Percentiles rank a stretch among this genome's conserved stretches.
These are phyloP conservation scores for Samsoniella hepiali DNA, from an alignment of 2,329 filamentous ascomycete genomes.

Conservation along the genomic window DNA sequence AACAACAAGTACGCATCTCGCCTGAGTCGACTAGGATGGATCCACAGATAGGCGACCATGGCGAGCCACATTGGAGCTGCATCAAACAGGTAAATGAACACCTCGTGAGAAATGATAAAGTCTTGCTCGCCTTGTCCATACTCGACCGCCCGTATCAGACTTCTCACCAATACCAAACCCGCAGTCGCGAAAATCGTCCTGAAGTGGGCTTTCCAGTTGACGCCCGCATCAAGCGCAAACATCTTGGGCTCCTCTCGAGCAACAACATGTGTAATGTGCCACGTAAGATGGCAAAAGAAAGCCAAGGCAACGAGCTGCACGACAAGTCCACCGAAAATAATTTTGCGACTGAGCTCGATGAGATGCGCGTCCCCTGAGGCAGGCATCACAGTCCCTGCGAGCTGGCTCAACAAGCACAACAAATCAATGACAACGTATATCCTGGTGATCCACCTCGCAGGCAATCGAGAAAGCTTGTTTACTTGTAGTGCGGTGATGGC, in stretches of 20 bases:
- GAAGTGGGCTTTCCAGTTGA: slow-evolving; percentile 30
- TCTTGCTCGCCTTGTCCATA: slow-evolving; percentile 33
- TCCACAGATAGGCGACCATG: slow-evolving; percentile 22
- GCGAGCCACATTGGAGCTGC: slow-evolving; percentile 29
- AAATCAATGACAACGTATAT: slow-evolving; percentile 48
- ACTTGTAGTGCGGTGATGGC: slow-evolving; percentile 35
- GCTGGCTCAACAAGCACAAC: slow-evolving; percentile 35
- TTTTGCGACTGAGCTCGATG: neutral
- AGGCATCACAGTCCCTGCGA: slow-evolving; percentile 18
- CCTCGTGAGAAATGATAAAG: slow-evolving; percentile 31
- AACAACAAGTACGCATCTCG: neutral
- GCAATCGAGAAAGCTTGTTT: slow-evolving; percentile 38
- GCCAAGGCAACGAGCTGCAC: slow-evolving; percentile 1
- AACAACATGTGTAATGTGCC: neutral
- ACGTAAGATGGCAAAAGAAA: neutral
- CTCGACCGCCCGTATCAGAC: slow-evolving; percentile 38
- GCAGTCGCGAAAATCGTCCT: slow-evolving; percentile 21
- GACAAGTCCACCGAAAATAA: slow-evolving; percentile 10
- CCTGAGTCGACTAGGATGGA: slow-evolving; percentile 1
- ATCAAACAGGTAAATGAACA: slow-evolving; percentile 34
- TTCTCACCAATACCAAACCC: slow-evolving; percentile 36
- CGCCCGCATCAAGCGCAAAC: slow-evolving; percentile 1
- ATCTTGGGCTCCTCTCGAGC: slow-evolving; percentile 23
- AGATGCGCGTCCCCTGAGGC: neutral
- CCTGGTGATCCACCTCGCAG: slow-evolving; percentile 42